Conservation (phyloP, 306 rosid species). For the Quercus alba region DNA sequence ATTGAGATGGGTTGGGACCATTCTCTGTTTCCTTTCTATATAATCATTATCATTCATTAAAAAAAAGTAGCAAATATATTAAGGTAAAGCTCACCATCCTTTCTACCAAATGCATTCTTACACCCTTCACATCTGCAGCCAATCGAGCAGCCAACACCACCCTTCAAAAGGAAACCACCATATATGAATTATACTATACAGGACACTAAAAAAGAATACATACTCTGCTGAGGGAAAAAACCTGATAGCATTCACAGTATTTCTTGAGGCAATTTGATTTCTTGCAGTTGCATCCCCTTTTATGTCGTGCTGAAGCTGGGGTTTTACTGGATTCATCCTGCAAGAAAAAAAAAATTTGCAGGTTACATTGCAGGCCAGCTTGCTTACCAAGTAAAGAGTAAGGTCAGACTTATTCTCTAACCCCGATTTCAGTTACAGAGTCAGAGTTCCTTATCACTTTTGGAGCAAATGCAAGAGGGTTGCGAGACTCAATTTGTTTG, state of each 20-base stretch:
- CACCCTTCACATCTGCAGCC: conserved; percentile 89
- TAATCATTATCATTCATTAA: no score
- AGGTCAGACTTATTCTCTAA: conserved; percentile 28
- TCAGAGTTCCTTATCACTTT: conserved; percentile 72
- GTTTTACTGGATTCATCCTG: conserved; percentile 82
- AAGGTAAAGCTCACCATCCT: conserved; percentile 63
- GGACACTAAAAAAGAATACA: conserved; percentile 6
- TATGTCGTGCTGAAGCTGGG: conserved; percentile 81
- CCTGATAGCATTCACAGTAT: conserved; percentile 94
- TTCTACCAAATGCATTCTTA: conserved; percentile 74
- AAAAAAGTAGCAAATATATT: neutral
- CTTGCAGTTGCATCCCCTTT: conserved; percentile 93
- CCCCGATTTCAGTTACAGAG: conserved; percentile 64
- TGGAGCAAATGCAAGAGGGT: conserved; percentile 97
- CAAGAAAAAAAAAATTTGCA: conserved; percentile 17
- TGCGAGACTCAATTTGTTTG: conserved; percentile 80
- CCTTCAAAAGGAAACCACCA: conserved; percentile 45
- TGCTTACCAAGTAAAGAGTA: neutral
- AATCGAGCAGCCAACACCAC: conserved; percentile 88
- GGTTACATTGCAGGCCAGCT: conserved; percentile 4
- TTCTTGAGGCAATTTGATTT: conserved; percentile 84
- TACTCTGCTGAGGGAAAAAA: conserved; percentile 23
- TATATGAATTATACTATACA: conserved; percentile 29
- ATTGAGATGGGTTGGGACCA: no score
- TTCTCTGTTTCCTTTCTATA: no score